These are phyloP conservation scores for Begonia loranthoides DNA, from an alignment of 306 rosid species.

Conservation along the genomic window DNA sequence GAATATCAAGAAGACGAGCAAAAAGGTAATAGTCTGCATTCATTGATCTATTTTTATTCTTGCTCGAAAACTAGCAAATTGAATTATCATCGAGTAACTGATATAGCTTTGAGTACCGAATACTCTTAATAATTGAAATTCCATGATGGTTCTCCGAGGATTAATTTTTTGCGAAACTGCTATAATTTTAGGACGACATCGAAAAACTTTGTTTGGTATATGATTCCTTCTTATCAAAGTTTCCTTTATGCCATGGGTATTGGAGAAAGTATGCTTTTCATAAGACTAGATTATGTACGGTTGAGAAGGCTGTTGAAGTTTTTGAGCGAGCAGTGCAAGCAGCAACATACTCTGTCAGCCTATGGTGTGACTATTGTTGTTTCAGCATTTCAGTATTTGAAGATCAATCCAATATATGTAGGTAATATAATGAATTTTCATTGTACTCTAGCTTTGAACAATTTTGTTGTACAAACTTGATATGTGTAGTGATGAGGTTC, in stretches of 20 bases:
- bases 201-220: constrained; percentile 47
- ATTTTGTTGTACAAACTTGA: too few species aligned
- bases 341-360: constrained; percentile 48
- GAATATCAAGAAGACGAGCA: too few species aligned
- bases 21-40: too few species aligned
- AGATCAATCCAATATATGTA: constrained; percentile 61
- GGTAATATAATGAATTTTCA: constrained; percentile 23
- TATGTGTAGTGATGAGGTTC: too few species aligned
- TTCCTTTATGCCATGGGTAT: constrained; percentile 81
- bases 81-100: too few species aligned
- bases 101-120: too few species aligned
- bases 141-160: too few species aligned
- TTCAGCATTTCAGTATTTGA: constrained; percentile 63
- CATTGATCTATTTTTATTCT: too few species aligned
- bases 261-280: constrained; percentile 73
- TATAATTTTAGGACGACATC: constrained; percentile 45
- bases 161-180: neutral
- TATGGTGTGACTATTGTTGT: constrained; percentile 75
- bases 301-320: constrained; percentile 60
- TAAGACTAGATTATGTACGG: constrained; percentile 33
- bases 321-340: constrained; percentile 64
- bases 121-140: too few species aligned
- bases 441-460: too few species aligned
- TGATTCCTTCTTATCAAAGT: constrained; percentile 58
- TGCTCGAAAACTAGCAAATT: too few species aligned